Percentiles rank a stretch among this genome's conserved stretches.
Conservation (phyloP, 2,329 filamentous ascomycete genomes). For the Myriosclerotinia curreyana region DNA sequence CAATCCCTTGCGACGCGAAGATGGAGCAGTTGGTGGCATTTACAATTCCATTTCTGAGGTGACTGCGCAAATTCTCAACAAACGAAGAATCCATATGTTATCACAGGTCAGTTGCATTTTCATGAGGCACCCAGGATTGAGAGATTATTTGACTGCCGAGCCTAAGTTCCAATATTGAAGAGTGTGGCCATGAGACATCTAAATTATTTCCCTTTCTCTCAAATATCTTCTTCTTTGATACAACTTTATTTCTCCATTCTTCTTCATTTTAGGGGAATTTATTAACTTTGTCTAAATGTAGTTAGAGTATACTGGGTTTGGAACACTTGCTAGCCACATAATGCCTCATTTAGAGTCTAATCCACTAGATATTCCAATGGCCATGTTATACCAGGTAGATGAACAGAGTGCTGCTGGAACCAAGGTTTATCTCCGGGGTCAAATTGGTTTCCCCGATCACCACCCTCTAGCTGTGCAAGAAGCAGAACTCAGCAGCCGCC, state of each 20-base stretch:
- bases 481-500: slow-evolving; percentile 28
- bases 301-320: slow-evolving; percentile 23
- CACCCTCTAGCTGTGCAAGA: slow-evolving; percentile 28
- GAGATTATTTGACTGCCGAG: background rate
- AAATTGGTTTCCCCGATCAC: slow-evolving; percentile 31
- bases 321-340: slow-evolving; percentile 25
- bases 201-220: too few relatives aligned
- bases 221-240: background rate
- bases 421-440: slow-evolving; percentile 21
- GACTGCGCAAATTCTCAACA: background rate
- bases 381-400: slow-evolving; percentile 34
- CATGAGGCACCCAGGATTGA: too few relatives aligned
- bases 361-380: slow-evolving; percentile 34
- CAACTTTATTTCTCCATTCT: background rate
- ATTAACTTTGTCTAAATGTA: slow-evolving; percentile 22
- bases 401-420: slow-evolving; percentile 27
- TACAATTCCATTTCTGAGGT: slow-evolving; percentile 26
- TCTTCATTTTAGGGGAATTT: background rate
- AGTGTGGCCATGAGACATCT: background rate
- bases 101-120: too few relatives aligned
- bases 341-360: slow-evolving; percentile 31
- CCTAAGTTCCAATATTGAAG: background rate
- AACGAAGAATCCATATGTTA: too few relatives aligned
- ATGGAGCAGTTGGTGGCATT: slow-evolving; percentile 32
- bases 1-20: slow-evolving; percentile 31